These are phyloP conservation scores for Cyanidium caldarium DNA, from an alignment of 23 red algal species.

Conservation along the genomic window DNA sequence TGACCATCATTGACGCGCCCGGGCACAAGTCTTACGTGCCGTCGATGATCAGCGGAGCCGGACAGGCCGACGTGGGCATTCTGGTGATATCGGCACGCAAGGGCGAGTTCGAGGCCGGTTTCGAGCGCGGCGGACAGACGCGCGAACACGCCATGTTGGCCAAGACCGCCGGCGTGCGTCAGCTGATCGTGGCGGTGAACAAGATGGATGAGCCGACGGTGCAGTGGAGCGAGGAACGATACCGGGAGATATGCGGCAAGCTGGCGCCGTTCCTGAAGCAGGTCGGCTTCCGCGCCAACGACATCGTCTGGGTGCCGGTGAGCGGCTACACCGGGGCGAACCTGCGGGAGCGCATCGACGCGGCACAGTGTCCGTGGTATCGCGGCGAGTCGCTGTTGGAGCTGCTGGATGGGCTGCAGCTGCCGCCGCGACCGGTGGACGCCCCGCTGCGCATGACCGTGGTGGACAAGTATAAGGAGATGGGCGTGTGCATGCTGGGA, in stretches of 20 bases:
- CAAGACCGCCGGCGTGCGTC: slow-evolving; percentile 81
- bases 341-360: slow-evolving; percentile 27
- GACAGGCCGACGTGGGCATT: slow-evolving; percentile 89
- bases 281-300: slow-evolving; percentile 68
- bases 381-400: slow-evolving; percentile 55
- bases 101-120: slow-evolving; percentile 97
- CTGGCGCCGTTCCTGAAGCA: slow-evolving; percentile 71
- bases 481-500: slow-evolving; percentile 87
- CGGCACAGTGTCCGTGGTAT: slow-evolving; percentile 49
- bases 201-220: slow-evolving; percentile 92
- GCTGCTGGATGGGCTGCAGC: slow-evolving; percentile 49
- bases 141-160: slow-evolving; percentile 98
- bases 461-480: slow-evolving; percentile 84
- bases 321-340: slow-evolving; percentile 74
- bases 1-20: slow-evolving; percentile 88
- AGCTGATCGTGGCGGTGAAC: slow-evolving; percentile 73
- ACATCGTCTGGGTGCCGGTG: slow-evolving; percentile 75
- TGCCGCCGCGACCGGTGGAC: slow-evolving; percentile 47
- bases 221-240: slow-evolving; percentile 66
- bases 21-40: slow-evolving; percentile 98
- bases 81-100: slow-evolving; percentile 96
- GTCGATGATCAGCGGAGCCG: slow-evolving; percentile 85
- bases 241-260: slow-evolving; percentile 52
- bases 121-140: slow-evolving; percentile 91
- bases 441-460: slow-evolving; percentile 69